Evolutionary conservation across 139 green algal species (phyloP), one percentile per base, ranked within the genome.

Genomic region (Dunaliella sp.): DNA sequence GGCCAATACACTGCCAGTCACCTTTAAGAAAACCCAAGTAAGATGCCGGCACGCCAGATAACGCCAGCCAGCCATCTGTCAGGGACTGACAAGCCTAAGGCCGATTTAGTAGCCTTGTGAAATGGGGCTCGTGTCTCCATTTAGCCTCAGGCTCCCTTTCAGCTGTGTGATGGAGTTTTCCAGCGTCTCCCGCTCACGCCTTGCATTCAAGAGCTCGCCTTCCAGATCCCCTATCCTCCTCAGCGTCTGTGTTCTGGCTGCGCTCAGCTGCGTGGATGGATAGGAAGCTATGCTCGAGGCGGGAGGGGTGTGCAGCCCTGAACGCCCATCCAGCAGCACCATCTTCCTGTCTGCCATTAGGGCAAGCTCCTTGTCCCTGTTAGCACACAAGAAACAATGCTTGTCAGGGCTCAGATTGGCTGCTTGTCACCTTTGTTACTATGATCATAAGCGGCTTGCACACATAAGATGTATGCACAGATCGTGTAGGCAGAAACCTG

Each of bases 301-400:
- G 26, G 89, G 89, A 2, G 86, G 77, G 34, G 83, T 82, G 25
- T 25, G 36, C 38, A 92, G 1, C 77, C 90, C 88, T 78, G 90
- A 88, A 35, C 89, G 86, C 30, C 89, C 89, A 74, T 92, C 89
- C 77, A 92, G 77, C 82, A 92, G 58, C 73, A 90, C 85, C 35
- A 86, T 81, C 37, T 78, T 85, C 87, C 90, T 85, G 35, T 92
- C 89, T 28, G 89, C 34, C 3, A 65, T 33, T 78, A 90, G 82
- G 26, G 89, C 82, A 0, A 72, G 32, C 77, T 86, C 82, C 82
- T 92, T 92, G 82, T 92, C 89, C 31, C 12, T 65, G 48, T 65
- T n/a, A n/a, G n/a, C n/a, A n/a, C n/a, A n/a, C n/a, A n/a, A n/a
- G n/a, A n/a, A n/a, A n/a, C n/a, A n/a, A n/a, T n/a, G n/a, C n/a